These are phyloP conservation scores for Aegilops tauschii DNA, from an alignment of 176 grass and related monocot genomes.

Conservation along the genomic window DNA sequence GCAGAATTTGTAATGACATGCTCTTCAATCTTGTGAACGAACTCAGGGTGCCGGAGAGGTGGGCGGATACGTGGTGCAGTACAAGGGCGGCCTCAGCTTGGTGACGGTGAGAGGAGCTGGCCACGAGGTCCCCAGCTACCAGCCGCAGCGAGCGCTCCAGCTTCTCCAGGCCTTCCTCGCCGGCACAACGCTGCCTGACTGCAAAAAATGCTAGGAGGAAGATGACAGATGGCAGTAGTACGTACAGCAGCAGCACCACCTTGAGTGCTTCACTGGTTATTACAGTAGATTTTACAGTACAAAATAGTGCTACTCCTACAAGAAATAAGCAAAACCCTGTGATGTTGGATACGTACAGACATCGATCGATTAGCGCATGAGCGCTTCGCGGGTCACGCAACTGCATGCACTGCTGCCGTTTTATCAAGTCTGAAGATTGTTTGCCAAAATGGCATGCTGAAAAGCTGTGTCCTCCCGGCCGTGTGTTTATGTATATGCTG, in stretches of 20 bases:
- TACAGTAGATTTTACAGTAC: neutral
- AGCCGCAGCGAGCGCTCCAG: conserved; percentile 50
- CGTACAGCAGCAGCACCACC: too few relatives aligned
- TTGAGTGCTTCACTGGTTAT: too few relatives aligned
- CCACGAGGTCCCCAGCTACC: conserved; percentile 74
- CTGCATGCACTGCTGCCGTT: neutral
- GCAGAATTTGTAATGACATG: neutral
- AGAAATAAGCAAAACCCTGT: neutral
- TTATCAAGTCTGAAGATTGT: neutral
- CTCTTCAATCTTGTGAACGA: neutral
- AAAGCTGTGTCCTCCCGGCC: neutral
- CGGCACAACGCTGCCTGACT: conserved; percentile 45
- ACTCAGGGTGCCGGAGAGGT: conserved; percentile 49
- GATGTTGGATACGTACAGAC: neutral
- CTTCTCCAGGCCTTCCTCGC: conserved; percentile 50
- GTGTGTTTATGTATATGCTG: neutral
- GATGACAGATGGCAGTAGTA: neutral
- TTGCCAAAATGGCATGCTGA: neutral
- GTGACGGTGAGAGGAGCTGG: conserved; percentile 83
- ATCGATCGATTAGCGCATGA: neutral
- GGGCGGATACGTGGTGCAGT: conserved; percentile 56
- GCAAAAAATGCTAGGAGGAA: conserved; percentile 10
- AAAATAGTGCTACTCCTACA: neutral
- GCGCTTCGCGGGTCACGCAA: neutral
- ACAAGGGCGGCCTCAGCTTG: conserved; percentile 61